phyloP scores from a whole-genome alignment of 768 basidiomycete species.

The Amanita thiersii region DNA sequence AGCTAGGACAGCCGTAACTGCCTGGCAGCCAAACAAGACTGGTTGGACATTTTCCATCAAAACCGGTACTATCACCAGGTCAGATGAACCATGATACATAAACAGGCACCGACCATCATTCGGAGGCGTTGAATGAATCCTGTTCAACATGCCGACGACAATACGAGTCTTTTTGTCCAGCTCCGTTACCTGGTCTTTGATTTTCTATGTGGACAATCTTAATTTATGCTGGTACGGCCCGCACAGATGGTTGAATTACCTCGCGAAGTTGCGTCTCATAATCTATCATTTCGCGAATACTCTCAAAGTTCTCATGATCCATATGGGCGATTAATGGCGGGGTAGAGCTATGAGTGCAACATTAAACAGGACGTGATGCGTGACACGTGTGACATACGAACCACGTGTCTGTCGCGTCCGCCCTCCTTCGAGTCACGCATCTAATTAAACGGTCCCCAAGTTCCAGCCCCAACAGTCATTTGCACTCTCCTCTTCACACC shows the following conservation, averaged over 20 bases:
- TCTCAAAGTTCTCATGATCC: slow-evolving; percentile 7
- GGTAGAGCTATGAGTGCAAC: too few species aligned
- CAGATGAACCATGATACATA: slow-evolving; percentile 2
- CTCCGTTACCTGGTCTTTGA: slow-evolving; percentile 66
- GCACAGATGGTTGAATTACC: slow-evolving; percentile 1
- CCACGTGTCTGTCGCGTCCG: slow-evolving; percentile 4
- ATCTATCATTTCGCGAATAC: slow-evolving; percentile 5
- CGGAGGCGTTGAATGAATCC: slow-evolving; percentile 66
- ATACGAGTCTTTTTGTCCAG: slow-evolving; percentile 69
- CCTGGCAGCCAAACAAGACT: slow-evolving; percentile 45
- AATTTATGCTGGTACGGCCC: background rate
- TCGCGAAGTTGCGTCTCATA: slow-evolving; percentile 5
- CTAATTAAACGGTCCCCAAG: too few species aligned
- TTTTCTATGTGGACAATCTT: slow-evolving; percentile 45
- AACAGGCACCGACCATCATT: slow-evolving; percentile 39
- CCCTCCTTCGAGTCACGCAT: background rate
- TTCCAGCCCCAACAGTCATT: too few species aligned
- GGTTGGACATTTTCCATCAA: slow-evolving; percentile 53
- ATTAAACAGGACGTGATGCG: too few species aligned
- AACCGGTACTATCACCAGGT: slow-evolving; percentile 38
- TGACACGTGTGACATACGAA: background rate
- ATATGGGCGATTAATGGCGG: too few species aligned
- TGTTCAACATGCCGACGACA: slow-evolving; percentile 71
- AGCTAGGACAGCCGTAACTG: slow-evolving; percentile 43
- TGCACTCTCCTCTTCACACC: background rate